A percentile compares a stretch with the other conserved stretches of the same genome.
These are phyloP conservation scores for Phytophthora idaei DNA, from an alignment of 352 stramenopile species.

Conservation along the genomic window DNA sequence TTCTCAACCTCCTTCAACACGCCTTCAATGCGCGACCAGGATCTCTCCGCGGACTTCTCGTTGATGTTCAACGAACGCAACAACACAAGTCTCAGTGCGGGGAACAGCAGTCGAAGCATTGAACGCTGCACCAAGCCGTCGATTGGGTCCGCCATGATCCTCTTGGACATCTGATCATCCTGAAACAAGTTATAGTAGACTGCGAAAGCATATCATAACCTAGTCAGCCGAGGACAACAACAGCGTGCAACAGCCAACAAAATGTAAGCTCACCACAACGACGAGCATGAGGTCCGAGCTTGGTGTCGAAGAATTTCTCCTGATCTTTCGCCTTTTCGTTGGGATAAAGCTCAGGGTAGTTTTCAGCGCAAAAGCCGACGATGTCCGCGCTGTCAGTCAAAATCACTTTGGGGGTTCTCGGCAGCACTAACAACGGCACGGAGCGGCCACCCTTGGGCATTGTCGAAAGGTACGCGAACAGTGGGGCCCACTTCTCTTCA, in stretches of 20 bases:
- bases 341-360: conserved; percentile 41
- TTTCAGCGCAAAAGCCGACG: neutral
- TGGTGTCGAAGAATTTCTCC: conserved; percentile 47
- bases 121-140: neutral
- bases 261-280: conserved; percentile 16
- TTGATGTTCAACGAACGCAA: conserved; percentile 42
- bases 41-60: conserved; percentile 27
- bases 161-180: conserved; percentile 16
- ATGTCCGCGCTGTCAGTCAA: neutral
- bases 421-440: conserved; percentile 47
- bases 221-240: neutral
- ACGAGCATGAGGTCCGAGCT: conserved; percentile 41
- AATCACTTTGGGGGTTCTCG: conserved; percentile 1
- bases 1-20: conserved; percentile 29
- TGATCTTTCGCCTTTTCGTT: conserved; percentile 42
- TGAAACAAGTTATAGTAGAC: conserved; percentile 47
- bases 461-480: conserved; percentile 53
- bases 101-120: conserved; percentile 32
- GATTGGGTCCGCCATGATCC: conserved; percentile 30
- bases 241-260: neutral
- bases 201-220: conserved; percentile 2
- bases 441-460: conserved; percentile 47
- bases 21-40: conserved; percentile 39
- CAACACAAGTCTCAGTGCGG: conserved; percentile 38
- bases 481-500: conserved; percentile 52